phyloP scores from a whole-genome alignment of 345 rosid species.

The Aurinia saxatilis region DNA sequence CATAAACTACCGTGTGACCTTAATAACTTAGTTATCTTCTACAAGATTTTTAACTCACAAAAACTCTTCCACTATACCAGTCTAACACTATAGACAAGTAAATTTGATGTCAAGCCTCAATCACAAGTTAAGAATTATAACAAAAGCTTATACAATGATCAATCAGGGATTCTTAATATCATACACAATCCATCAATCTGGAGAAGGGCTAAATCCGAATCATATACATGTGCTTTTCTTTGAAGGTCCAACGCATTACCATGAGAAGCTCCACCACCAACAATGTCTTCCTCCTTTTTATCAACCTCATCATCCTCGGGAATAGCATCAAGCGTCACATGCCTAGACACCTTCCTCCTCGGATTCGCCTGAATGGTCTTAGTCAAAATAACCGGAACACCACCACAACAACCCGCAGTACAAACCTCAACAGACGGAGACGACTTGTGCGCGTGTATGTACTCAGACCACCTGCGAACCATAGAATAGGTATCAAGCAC shows the following conservation, averaged over 20 bases:
- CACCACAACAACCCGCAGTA: conserved; percentile 79
- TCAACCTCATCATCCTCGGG: conserved; percentile 82
- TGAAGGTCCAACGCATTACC: conserved; percentile 30
- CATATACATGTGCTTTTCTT: conserved; percentile 49
- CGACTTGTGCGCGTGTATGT: no score
- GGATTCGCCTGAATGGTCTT: conserved; percentile 69
- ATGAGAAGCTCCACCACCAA: background rate
- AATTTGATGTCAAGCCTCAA: no score
- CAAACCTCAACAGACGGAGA: conserved; percentile 81
- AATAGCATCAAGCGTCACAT: conserved; percentile 57
- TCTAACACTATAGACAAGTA: background rate
- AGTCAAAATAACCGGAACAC: conserved; percentile 79
- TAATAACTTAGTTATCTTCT: background rate
- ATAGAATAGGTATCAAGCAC: no score
- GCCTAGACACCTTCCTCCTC: conserved; percentile 51
- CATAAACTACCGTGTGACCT: background rate
- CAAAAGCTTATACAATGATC: no score
- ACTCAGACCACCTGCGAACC: no score
- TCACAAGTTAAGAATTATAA: no score
- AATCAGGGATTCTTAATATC: no score
- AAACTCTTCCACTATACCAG: background rate
- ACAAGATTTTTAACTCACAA: no score
- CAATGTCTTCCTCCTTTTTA: conserved; percentile 36
- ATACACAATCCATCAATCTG: no score
- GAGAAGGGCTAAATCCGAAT: background rate